Base-by-base conservation (phyloP, 2,329 filamentous ascomycete species). In the Mycosphaerella sp. region DNA sequence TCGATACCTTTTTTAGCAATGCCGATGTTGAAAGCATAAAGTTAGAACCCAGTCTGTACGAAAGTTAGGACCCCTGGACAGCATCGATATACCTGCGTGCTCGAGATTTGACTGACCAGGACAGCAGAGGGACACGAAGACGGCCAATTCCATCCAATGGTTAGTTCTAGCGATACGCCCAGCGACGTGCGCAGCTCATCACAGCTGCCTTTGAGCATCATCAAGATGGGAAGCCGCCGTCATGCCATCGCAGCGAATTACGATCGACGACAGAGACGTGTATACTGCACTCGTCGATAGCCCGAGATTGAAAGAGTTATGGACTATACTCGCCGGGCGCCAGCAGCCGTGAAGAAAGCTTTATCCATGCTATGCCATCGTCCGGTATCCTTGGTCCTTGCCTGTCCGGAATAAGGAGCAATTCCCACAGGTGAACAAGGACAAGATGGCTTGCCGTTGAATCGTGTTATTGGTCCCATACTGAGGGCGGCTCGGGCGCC, bases 91-190 rank as follows among this genome's bases (percentile, higher is more conserved):
- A n/a, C 39, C 49, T 45, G 48, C 35, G 14, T 7, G 13, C 9
- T 41, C 27, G 40, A 54, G 17, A 44, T 54, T 54, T 48, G 52
- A 49, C 45, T 49, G 44, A 44, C 50, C 30, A 44, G 50, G 45
- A 16, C 44, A 30, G 37, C 18, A 35, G 27, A 41, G 27, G 37
- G 41, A 49, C 37, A 49, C 25, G 21, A 49, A 53, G 41, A n/a
- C 41, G 27, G 17, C 27, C 8, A 42, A 8, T 8, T 21, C 13
- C 37, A 14, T 14, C 10, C 35, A 25, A 25, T 25, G 8, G 16
- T 18, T 25, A 5, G 21, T 6, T n/a, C n/a, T n/a, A n/a, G n/a
- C n/a, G n/a, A n/a, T n/a, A n/a, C n/a, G n/a, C n/a, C n/a, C 21
- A 25, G 21, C 21, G 21, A 25, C 21, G 21, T 25, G 21, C 21